Base-by-base conservation (phyloP, 495 filamentous ascomycete genomes). In the Lindgomyces ingoldianus region DNA sequence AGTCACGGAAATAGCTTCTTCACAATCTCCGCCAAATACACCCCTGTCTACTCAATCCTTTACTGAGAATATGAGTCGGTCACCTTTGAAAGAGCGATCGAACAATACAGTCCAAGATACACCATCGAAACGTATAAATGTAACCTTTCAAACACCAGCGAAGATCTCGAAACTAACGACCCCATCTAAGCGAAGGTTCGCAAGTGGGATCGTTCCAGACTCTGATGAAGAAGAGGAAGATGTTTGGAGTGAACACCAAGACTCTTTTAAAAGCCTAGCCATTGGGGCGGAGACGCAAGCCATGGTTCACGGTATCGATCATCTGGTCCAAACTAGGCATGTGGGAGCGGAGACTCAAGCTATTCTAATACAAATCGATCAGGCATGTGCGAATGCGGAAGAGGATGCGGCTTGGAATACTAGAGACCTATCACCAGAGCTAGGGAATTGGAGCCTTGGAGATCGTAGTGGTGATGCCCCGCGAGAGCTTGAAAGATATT, bases 21-120 rank as follows among this genome's bases (percentile, higher is more conserved):
- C 76, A 10, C 76, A 78, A 50, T 75, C 76, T 19, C 73, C 76
- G 10, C 57, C 70, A n/a, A 74, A 74, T 8, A 69, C 73, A 4
- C 73, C 74, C 1, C 44, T 76, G 16, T 77, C 76, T 12, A 68
- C 60, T 12, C 64, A 61, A 30, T 62, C 53, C 24, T 57, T 64
- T n/a, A 27, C 52, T 4, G 14, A 30, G 27, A 36, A 47, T 25
- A 18, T 41, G 9, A 44, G 26, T 39, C 47, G 69, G 26, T 69
- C 71, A 33, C 74, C 75, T 12, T 47, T 77, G 57, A 66, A 73
- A 67, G 64, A 73, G 24, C 62, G 61, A 22, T 72, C 69, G 26
- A 57, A 48, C 1, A n/a, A 25, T 12, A 36, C 6, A 11, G 30
- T 56, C 39, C 33, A 25, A 36, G 59, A 68, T 19, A 68, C 59